These are phyloP conservation scores for Psilocybe subaeruginosa DNA, from an alignment of 768 basidiomycete genomes.

Conservation along the genomic window DNA sequence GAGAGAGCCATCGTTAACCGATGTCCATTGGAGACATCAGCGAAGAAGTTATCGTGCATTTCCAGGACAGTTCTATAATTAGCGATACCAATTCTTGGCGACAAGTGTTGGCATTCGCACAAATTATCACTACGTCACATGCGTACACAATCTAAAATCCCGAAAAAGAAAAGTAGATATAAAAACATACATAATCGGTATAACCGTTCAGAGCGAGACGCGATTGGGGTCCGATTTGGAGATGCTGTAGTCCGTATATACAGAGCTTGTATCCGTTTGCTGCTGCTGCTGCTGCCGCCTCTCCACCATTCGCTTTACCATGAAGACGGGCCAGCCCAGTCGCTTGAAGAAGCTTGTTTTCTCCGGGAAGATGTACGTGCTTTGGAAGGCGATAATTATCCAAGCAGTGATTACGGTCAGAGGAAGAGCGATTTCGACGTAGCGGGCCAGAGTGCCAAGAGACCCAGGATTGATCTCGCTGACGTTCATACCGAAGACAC, in stretches of 20 bases:
- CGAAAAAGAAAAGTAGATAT: not conserved
- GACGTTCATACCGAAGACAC: slow-evolving; percentile 41
- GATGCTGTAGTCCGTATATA: not conserved
- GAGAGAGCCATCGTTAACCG: not conserved
- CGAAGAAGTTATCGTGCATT: not conserved
- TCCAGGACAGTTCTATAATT: not conserved
- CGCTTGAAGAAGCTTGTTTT: slow-evolving; percentile 28
- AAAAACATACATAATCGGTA: not conserved
- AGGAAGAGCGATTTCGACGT: slow-evolving; percentile 41
- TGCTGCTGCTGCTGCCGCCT: not conserved
- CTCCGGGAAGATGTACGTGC: slow-evolving; percentile 35
- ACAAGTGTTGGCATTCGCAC: not conserved
- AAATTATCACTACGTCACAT: not conserved
- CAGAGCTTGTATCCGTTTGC: not conserved
- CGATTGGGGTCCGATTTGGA: not conserved
- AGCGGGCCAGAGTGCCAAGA: slow-evolving; percentile 41
- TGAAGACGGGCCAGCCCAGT: slow-evolving; percentile 36
- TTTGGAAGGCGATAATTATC: slow-evolving; percentile 57
- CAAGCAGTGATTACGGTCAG: slow-evolving; percentile 53
- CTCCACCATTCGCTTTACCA: not conserved
- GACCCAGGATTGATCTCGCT: slow-evolving; percentile 38
- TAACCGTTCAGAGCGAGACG: not conserved
- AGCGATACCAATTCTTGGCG: not conserved
- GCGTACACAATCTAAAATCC: not conserved
- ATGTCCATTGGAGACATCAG: not conserved